Base-by-base conservation (phyloP, 202 grass and related monocot genomes). In the Digitaria exilis region DNA sequence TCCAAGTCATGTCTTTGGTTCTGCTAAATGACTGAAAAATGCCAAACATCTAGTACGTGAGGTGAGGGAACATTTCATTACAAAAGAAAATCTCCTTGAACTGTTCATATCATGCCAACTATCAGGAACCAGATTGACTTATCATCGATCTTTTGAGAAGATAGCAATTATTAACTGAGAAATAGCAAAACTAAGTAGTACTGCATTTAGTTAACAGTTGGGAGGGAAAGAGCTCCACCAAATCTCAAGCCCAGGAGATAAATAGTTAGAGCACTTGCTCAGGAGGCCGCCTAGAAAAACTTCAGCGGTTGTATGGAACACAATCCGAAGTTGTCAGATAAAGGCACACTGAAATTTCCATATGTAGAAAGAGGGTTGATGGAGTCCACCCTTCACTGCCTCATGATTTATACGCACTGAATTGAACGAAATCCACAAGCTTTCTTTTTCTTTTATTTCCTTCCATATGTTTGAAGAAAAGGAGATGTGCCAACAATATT, bases 21-120 rank as follows among this genome's bases (percentile, higher is more conserved):
- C 86, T 88, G 87, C 84, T 92, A 76, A 92, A 92, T 84, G 92
- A 92, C 94, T 97, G 92, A 75, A 89, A 92, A 97, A 82, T 56
- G 76, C 75, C 84, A 87, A 84, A 87, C 55, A 87, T 76, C 88
- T 80, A 87, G 68, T 45, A 80, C 66, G 74, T 89, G 69, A 90
- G 88, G 74, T 89, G 69, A 90, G 88, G 70, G 80, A 76, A 84
- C 73, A 56, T 52, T 61, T 81, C 80, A 86, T 49, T 60, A 88
- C 65, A 88, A 71, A 88, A 80, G 69, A 56, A 82, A 58, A 75
- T n/a, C 52, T 67, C 58, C 28, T 76, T 49, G 55, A 88, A 88
- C 56, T 83, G 66, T 75, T 60, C 42, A 56, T 57, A 82, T 74
- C 69, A 74, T 62, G 71, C 75, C 67, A 81, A 70, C 42, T 78